Base-by-base conservation (phyloP, 768 basidiomycete species). In the Pulveroboletus sp. region DNA sequence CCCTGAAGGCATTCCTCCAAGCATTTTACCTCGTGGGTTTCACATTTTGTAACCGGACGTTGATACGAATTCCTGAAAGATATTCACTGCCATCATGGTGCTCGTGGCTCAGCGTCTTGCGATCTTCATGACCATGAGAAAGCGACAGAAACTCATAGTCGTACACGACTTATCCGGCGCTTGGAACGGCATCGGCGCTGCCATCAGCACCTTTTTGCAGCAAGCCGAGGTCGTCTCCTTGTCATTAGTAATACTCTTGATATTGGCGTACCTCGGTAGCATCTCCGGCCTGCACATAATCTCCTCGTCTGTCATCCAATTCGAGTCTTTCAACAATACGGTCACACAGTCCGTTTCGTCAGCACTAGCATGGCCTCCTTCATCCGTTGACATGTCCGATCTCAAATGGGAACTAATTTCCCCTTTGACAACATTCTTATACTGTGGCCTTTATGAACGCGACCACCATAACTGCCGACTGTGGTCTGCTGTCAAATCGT, bases 131-230 rank as follows among this genome's bases (percentile, higher is more conserved):
- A 33, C 24, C 24, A 42, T 63, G 33, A 6, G 19, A 1, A 37
- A 29, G 16, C 20, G 31, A 5, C 59, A 50, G 34, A 61, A 36
- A 5, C 52, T 64, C 35, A 58, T 59, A 5, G 49, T 48, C 0
- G 35, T 52, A 2, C 63, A 64, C 16, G 63, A 64, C 20, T 42
- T 49, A 11, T 42, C 23, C 2, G 27, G 45, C 5, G 58, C 63
- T 2, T 64, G 63, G 63, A 43, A 40, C 1, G 63, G 63, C 5
- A 47, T 64, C 34, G 63, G 63, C 5, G 50, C 60, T 2, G 58
- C 63, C 0, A 49, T 56, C 19, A 12, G 17, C 4, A 23, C 16
- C 6, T 7, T 62, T 10, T 64, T 58, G 60, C 42, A 54, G 16
- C 63, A 64, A 47, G 55, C 41, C 13, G 39, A 47, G 11, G 23